Percentiles rank a stretch among this genome's conserved stretches.
phyloP scores from a whole-genome alignment of 139 green algal genomes.

The Pleodorina starrii region DNA sequence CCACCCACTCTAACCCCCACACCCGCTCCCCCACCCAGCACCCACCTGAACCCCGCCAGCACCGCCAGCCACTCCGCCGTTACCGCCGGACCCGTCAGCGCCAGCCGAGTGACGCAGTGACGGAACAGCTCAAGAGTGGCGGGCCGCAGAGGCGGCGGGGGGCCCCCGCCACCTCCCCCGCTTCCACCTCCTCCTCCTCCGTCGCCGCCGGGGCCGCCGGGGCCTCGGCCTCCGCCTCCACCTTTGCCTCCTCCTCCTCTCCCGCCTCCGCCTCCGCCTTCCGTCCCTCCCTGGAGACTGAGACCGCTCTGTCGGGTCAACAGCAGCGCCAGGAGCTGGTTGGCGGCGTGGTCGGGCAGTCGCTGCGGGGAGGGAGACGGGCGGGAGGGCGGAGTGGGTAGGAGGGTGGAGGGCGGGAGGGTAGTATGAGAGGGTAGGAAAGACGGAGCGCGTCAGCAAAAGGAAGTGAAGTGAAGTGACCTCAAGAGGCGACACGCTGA shows the following conservation, averaged over 20 bases:
- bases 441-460: no score
- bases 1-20: no score
- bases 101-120: background rate
- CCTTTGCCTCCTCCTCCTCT: background rate
- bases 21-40: background rate
- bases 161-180: background rate
- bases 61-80: constrained; percentile 18
- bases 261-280: background rate
- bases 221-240: no score
- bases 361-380: background rate
- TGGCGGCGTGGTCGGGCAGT: constrained; percentile 36
- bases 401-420: no score
- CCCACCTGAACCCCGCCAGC: constrained; percentile 23
- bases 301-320: background rate
- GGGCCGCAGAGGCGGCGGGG: background rate
- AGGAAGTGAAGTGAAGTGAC: no score
- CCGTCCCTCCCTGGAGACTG: background rate
- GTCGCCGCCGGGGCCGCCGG: no score
- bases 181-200: background rate
- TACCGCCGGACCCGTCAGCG: background rate
- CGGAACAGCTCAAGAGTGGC: constrained; percentile 34
- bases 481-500: no score
- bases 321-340: constrained; percentile 11
- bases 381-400: background rate
- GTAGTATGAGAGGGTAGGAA: no score